Percentiles rank a stretch among this genome's conserved stretches.
Conservation (phyloP, 805 yeast species). For the Hanseniaspora mollemarum region DNA sequence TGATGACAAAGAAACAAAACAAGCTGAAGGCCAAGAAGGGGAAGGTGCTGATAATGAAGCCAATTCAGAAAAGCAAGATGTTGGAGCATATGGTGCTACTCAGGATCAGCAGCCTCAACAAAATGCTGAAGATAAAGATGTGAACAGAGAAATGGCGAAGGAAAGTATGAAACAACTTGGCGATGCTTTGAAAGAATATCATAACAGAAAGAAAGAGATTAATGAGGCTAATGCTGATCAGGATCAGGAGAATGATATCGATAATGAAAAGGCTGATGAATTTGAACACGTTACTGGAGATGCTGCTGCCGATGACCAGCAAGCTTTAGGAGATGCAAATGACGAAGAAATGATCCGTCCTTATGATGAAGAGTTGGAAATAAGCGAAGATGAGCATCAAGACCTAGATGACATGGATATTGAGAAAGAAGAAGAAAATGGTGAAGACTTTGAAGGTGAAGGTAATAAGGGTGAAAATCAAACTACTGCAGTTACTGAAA, state of each 20-base stretch:
- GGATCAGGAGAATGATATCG: constrained; percentile 31
- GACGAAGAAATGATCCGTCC: constrained; percentile 59
- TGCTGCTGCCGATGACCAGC: constrained; percentile 67
- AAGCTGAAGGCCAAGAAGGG: constrained; percentile 49
- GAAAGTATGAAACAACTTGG: constrained; percentile 82
- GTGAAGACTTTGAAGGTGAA: constrained; percentile 24
- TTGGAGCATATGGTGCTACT: constrained; percentile 56
- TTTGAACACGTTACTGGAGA: constrained; percentile 76
- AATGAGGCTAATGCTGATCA: constrained; percentile 47
- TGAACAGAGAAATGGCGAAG: constrained; percentile 53
- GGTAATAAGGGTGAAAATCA: constrained; percentile 32
- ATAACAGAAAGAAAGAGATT: constrained; percentile 80
- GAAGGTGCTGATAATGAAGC: constrained; percentile 49
- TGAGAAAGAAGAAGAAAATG: constrained; percentile 23
- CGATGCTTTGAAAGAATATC: constrained; percentile 82
- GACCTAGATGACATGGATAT: constrained; percentile 29
- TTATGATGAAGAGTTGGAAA: constrained; percentile 68
- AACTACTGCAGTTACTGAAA: constrained; percentile 42
- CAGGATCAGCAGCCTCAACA: constrained; percentile 34
- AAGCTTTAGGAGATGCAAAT: constrained; percentile 84
- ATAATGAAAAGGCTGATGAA: constrained; percentile 68
- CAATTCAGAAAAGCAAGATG: constrained; percentile 47
- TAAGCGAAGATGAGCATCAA: constrained; percentile 45
- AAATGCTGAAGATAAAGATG: constrained; percentile 33
- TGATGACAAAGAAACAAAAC: constrained; percentile 48